Percentiles rank a stretch among this genome's conserved stretches.
Evolutionary conservation across 495 filamentous ascomycete species (phyloP).

Genomic region (Pseudoneurospora amorphoporcata): DNA sequence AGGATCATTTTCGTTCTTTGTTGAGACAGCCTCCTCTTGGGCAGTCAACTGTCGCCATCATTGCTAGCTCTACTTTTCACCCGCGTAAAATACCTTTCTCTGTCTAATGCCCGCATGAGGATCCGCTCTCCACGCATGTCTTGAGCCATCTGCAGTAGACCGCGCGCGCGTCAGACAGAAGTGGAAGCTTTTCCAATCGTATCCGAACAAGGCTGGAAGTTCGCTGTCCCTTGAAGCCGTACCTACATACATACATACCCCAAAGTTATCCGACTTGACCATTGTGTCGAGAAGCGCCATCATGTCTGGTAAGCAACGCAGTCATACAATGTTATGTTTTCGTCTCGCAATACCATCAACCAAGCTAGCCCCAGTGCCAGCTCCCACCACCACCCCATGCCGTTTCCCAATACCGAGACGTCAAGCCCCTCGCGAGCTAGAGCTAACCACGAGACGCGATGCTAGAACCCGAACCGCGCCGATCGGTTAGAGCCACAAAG

Average conservation of each 20-base stretch:
- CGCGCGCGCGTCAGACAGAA: not conserved
- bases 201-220: not conserved
- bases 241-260: not conserved
- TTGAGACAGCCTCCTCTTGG: not conserved
- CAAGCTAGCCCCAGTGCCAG: not conserved
- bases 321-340: not conserved
- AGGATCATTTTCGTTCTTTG: not conserved
- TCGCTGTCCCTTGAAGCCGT: constrained; percentile 2
- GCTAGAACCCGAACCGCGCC: constrained; percentile 67
- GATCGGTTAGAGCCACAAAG: constrained; percentile 90
- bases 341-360: constrained; percentile 1
- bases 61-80: constrained; percentile 5
- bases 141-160: constrained; percentile 24
- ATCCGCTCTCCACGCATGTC: constrained; percentile 17
- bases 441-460: constrained; percentile 12
- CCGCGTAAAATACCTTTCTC: constrained; percentile 18
- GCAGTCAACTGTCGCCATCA: not conserved
- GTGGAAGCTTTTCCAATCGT: constrained; percentile 4
- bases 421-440: constrained; percentile 1
- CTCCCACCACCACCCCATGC: not conserved
- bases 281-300: constrained; percentile 2
- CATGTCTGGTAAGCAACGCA: constrained; percentile 29
- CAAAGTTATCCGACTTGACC: not conserved
- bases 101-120: constrained; percentile 23
- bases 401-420: not conserved